Evolutionary conservation across 345 rosid genomes (phyloP).

Genomic region (Bruguiera sexangula): DNA sequence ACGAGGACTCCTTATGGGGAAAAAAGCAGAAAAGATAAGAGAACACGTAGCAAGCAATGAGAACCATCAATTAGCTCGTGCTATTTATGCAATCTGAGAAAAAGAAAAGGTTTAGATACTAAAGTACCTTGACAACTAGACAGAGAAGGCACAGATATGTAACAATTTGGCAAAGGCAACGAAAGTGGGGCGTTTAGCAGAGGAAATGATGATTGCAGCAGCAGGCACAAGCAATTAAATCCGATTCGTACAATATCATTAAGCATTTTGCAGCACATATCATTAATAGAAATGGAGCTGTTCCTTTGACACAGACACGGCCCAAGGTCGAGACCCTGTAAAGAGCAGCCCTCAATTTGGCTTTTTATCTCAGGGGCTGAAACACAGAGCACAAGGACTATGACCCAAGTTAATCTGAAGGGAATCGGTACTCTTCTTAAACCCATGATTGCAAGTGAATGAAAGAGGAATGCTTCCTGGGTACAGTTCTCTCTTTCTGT

Average conservation of each 20-base stretch:
- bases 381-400: slow-evolving; percentile 11
- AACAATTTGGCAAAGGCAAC: slow-evolving; percentile 33
- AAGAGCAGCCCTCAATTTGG: slow-evolving; percentile 30
- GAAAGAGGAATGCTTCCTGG: background rate
- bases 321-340: slow-evolving; percentile 20
- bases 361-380: slow-evolving; percentile 3
- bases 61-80: too few relatives aligned
- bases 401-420: slow-evolving; percentile 15
- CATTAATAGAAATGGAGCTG: slow-evolving; percentile 19
- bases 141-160: slow-evolving; percentile 30
- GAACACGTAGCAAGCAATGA: background rate
- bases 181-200: slow-evolving; percentile 12
- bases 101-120: background rate
- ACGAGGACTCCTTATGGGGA: slow-evolving; percentile 14
- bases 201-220: slow-evolving; percentile 18
- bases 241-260: slow-evolving; percentile 26
- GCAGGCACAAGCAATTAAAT: slow-evolving; percentile 36
- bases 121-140: slow-evolving; percentile 34
- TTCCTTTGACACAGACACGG: slow-evolving; percentile 28
- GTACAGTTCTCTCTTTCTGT: background rate
- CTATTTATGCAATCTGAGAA: background rate
- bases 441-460: slow-evolving; percentile 10
- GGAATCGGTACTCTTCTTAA: slow-evolving; percentile 4
- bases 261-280: slow-evolving; percentile 35
- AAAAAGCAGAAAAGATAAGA: background rate